phyloP scores from a whole-genome alignment of 2,329 filamentous ascomycete species.

The Colletotrichum sp. region DNA sequence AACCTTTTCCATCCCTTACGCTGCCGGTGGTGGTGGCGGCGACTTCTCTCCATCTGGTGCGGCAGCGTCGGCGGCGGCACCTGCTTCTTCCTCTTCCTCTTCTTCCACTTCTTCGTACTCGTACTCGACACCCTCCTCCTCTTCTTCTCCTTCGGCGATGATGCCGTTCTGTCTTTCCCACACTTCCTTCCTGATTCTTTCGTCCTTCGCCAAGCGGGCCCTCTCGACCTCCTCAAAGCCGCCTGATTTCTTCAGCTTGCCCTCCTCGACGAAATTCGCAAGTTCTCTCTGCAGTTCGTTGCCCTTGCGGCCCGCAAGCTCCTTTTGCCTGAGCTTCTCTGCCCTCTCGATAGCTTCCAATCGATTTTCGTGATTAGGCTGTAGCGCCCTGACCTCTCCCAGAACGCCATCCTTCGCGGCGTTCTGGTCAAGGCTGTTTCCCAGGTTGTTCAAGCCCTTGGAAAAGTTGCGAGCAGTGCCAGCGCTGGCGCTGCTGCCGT shows the following conservation, averaged over 20 bases:
- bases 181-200: conserved; percentile 81
- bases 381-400: conserved; percentile 89
- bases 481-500: conserved; percentile 55
- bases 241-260: conserved; percentile 93
- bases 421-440: conserved; percentile 68
- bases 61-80: neutral
- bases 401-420: conserved; percentile 91
- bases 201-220: conserved; percentile 83
- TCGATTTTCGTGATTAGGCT: conserved; percentile 91
- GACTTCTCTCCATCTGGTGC: conserved; percentile 3
- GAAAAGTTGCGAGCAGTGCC: conserved; percentile 62
- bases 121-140: conserved; percentile 27
- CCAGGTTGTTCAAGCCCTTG: conserved; percentile 55
- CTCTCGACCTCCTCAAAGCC: conserved; percentile 95
- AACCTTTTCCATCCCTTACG: neutral
- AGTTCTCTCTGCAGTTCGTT: conserved; percentile 87
- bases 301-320: conserved; percentile 78
- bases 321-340: conserved; percentile 87
- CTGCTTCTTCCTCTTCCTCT: conserved; percentile 13
- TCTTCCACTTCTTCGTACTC: conserved; percentile 20
- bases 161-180: conserved; percentile 71
- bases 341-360: conserved; percentile 97
- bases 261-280: conserved; percentile 82
- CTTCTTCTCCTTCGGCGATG: conserved; percentile 38
- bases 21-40: neutral